Evolutionary conservation across 2,329 filamentous ascomycete genomes (phyloP).

Genomic region (Aphanoascus verrucosus): DNA sequence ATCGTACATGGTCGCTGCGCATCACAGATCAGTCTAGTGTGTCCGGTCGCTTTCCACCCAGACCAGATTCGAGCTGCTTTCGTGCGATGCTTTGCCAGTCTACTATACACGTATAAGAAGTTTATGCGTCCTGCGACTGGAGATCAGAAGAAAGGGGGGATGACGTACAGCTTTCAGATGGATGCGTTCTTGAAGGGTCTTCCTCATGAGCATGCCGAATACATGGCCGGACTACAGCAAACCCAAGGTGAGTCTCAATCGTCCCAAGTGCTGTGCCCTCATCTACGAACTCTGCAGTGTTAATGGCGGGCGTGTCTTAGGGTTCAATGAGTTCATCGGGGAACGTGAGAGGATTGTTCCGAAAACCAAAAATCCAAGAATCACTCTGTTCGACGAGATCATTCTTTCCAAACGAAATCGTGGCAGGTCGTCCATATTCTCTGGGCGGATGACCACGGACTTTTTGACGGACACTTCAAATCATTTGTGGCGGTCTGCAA

Average conservation of each 20-base stretch:
- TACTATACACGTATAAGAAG: constrained; percentile 59
- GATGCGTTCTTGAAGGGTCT: constrained; percentile 55
- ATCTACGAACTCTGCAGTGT: not conserved
- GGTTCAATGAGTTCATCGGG: constrained; percentile 55
- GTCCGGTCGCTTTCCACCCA: constrained; percentile 55
- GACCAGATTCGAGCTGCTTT: constrained; percentile 59
- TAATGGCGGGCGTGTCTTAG: constrained; percentile 22
- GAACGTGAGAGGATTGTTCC: constrained; percentile 48
- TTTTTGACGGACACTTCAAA: constrained; percentile 54
- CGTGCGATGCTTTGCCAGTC: constrained; percentile 56
- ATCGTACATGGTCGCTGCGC: constrained; percentile 50
- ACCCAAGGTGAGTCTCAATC: constrained; percentile 44
- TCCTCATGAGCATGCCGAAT: constrained; percentile 53
- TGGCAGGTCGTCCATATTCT: constrained; percentile 48
- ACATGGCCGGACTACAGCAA: constrained; percentile 52
- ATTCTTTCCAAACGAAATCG: constrained; percentile 55
- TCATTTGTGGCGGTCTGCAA: constrained; percentile 53
- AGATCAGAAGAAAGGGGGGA: constrained; percentile 52
- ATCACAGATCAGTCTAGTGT: constrained; percentile 51
- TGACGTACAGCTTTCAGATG: constrained; percentile 56
- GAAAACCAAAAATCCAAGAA: constrained; percentile 43
- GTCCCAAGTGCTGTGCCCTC: not conserved
- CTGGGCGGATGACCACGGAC: constrained; percentile 39
- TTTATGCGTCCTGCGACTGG: constrained; percentile 49
- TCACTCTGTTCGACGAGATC: constrained; percentile 55